Evolutionary conservation across 495 filamentous ascomycete species (phyloP).

Genomic region (Podospora conica): DNA sequence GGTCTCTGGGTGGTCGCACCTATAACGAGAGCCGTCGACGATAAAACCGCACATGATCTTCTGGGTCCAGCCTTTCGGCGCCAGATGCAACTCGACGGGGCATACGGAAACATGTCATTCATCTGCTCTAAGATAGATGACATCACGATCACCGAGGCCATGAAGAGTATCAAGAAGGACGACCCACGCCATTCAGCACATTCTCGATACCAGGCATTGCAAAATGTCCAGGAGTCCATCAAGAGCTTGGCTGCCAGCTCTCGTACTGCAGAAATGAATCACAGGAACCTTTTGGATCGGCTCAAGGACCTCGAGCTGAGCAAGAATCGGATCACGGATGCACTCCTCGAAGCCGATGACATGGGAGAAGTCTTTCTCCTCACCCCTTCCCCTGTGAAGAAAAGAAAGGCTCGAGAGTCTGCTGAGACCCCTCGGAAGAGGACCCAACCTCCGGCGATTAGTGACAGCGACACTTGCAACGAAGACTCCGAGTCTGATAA

Average conservation of each 20-base stretch:
- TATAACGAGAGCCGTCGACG: conserved; percentile 59
- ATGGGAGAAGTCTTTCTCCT: conserved; percentile 20
- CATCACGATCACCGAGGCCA: conserved; percentile 40
- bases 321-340: background rate
- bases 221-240: background rate
- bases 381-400: conserved; percentile 38
- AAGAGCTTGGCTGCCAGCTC: background rate
- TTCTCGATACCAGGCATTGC: background rate
- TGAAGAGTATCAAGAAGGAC: conserved; percentile 28
- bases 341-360: background rate
- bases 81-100: conserved; percentile 60
- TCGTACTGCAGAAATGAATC: background rate
- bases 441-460: background rate
- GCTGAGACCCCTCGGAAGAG: conserved; percentile 3
- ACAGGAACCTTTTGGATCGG: background rate
- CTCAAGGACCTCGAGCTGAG: background rate
- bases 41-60: conserved; percentile 56
- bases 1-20: conserved; percentile 59
- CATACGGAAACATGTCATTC: conserved; percentile 52
- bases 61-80: conserved; percentile 56
- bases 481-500: conserved; percentile 1
- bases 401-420: conserved; percentile 7
- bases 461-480: background rate
- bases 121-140: conserved; percentile 68
- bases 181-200: conserved; percentile 32